Percentiles rank a stretch among this genome's conserved stretches.
These are phyloP conservation scores for Serpula lacrymans DNA, from an alignment of 768 basidiomycete species.

Conservation along the genomic window DNA sequence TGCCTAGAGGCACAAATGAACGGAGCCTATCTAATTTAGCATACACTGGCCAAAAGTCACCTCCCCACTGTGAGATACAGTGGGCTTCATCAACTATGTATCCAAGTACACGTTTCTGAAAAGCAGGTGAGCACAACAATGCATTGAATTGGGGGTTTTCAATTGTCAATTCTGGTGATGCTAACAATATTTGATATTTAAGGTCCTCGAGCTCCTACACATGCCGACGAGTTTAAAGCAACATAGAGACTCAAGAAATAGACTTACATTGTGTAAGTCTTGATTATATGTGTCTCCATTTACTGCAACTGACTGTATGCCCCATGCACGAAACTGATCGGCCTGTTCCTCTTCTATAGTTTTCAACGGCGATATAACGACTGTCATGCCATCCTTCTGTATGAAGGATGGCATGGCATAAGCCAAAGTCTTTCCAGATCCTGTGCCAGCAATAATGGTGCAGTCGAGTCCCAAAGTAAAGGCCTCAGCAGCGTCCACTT, in stretches of 20 bases:
- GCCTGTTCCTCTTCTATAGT: conserved; percentile 16
- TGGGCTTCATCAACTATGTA: conserved; percentile 17
- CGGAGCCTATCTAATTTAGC: conserved; percentile 22
- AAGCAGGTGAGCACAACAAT: conserved; percentile 1
- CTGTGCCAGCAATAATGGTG: conserved; percentile 21
- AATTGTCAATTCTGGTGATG: conserved; percentile 12
- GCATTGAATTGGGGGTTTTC: conserved; percentile 12
- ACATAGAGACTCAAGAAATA: too few species aligned
- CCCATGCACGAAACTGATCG: conserved; percentile 12
- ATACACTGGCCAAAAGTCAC: conserved; percentile 29
- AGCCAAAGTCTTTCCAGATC: conserved; percentile 23
- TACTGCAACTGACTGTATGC: conserved; percentile 17
- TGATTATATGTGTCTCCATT: conserved; percentile 18
- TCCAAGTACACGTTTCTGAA: conserved; percentile 6
- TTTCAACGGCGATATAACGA: conserved; percentile 19
- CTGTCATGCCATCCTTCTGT: conserved; percentile 7
- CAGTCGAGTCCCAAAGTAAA: too few species aligned
- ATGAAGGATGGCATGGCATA: conserved; percentile 18
- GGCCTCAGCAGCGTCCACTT: too few species aligned
- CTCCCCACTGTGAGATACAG: conserved; percentile 26
- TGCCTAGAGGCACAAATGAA: conserved; percentile 27
- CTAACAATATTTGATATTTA: conserved; percentile 7
- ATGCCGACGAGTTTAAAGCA: too few species aligned
- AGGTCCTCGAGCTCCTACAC: conserved; percentile 24
- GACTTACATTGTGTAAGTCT: conserved; percentile 14